phyloP scores from a whole-genome alignment of 306 rosid genomes.

The Quercus variabilis region DNA sequence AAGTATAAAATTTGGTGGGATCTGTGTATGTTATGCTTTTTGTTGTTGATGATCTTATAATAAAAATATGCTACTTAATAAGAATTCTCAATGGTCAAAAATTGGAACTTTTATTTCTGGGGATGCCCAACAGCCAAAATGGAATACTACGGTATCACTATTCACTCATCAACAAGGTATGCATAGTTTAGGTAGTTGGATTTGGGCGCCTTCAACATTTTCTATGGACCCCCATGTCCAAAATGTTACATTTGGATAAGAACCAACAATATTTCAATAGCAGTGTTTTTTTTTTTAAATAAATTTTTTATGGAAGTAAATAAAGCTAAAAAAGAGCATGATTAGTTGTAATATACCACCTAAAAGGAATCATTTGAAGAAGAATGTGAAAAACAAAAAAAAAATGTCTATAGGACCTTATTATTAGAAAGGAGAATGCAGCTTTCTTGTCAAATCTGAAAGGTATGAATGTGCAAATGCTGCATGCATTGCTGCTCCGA shows the following conservation, averaged over 20 bases:
- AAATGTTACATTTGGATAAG: no score
- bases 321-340: background rate
- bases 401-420: no score
- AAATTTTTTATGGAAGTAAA: background rate
- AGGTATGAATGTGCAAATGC: constrained; percentile 74
- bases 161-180: background rate
- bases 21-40: background rate
- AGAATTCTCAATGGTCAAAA: background rate
- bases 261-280: no score
- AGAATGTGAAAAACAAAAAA: no score
- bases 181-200: background rate
- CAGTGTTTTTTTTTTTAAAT: no score
- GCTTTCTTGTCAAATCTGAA: constrained; percentile 38
- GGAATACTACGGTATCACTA: background rate
- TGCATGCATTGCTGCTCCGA: constrained; percentile 86
- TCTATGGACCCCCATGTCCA: no score
- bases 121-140: background rate
- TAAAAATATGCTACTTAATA: background rate
- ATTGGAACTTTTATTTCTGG: background rate
- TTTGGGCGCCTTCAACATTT: no score
- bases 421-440: constrained; percentile 4
- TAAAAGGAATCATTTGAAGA: no score
- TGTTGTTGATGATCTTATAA: background rate
- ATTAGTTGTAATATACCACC: background rate
- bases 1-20: background rate